phyloP scores from a whole-genome alignment of 75 land plant species.

The Cupressus sempervirens region DNA sequence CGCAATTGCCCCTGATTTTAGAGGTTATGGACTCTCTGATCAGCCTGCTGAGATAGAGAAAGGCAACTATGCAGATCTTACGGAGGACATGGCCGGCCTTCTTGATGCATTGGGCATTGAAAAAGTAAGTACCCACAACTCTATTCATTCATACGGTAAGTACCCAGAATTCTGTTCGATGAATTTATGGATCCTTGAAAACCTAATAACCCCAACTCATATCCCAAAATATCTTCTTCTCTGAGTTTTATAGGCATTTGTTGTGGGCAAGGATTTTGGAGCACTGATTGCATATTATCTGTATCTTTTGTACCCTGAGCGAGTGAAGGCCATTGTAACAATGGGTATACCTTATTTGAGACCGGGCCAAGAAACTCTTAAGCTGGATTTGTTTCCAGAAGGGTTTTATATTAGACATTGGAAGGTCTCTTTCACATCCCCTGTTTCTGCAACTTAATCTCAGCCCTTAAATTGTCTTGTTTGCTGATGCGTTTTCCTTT shows the following conservation, averaged over 20 bases:
- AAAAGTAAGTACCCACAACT: slow-evolving; percentile 21
- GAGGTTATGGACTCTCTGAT: slow-evolving; percentile 4
- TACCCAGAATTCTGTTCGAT: neutral
- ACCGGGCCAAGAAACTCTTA: neutral
- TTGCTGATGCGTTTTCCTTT: neutral
- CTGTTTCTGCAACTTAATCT: neutral
- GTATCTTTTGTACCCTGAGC: slow-evolving; percentile 32
- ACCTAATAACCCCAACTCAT: neutral
- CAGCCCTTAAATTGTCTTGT: neutral
- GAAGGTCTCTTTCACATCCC: neutral
- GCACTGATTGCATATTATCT: slow-evolving; percentile 23
- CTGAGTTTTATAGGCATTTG: slow-evolving; percentile 31
- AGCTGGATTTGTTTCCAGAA: neutral
- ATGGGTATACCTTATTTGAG: slow-evolving; percentile 39
- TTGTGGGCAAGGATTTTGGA: slow-evolving; percentile 61
- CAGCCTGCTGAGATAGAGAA: slow-evolving; percentile 11
- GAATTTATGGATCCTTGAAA: neutral
- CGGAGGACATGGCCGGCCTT: slow-evolving; percentile 9
- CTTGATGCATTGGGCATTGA: slow-evolving; percentile 40
- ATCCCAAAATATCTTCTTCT: neutral
- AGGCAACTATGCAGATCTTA: slow-evolving; percentile 8
- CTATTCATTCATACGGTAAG: neutral
- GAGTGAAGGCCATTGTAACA: slow-evolving; percentile 40
- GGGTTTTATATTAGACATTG: neutral
- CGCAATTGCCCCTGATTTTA: no score